Conservation (phyloP, 2,329 filamentous ascomycete species). For the Penicillium expansum region DNA sequence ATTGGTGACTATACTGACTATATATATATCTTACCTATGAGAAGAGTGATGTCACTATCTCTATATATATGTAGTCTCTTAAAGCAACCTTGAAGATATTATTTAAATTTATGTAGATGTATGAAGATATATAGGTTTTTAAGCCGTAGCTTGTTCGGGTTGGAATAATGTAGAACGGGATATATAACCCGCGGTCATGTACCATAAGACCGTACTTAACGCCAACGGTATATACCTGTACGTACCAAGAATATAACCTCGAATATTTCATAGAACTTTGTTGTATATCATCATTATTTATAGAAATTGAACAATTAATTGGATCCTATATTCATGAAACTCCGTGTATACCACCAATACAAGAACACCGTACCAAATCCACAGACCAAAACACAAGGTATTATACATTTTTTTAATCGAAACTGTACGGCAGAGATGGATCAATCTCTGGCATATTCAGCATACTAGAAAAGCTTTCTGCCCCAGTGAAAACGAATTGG, state of each 20-base stretch:
- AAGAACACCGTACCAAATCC: neutral
- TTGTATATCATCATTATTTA: neutral
- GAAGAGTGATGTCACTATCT: neutral
- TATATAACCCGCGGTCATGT: constrained; percentile 3
- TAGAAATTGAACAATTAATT: neutral
- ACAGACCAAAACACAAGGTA: neutral
- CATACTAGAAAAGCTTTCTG: neutral
- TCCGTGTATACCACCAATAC: neutral
- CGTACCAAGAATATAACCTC: neutral
- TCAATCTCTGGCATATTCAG: neutral
- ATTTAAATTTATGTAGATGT: neutral
- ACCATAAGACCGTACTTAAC: constrained; percentile 1
- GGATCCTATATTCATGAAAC: neutral
- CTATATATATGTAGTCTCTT: neutral
- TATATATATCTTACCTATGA: too few relatives aligned
- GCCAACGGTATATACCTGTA: constrained; percentile 4
- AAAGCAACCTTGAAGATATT: neutral
- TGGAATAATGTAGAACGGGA: neutral
- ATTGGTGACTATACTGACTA: neutral
- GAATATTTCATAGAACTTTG: neutral
- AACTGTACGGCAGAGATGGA: neutral
- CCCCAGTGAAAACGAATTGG: too few relatives aligned
- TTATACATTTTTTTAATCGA: neutral
- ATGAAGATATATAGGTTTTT: neutral
- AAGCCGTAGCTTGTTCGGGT: neutral